Percentiles rank a stretch among this genome's conserved stretches.
phyloP scores from a whole-genome alignment of 2,329 filamentous ascomycete genomes.

The Epichloe festucae region DNA sequence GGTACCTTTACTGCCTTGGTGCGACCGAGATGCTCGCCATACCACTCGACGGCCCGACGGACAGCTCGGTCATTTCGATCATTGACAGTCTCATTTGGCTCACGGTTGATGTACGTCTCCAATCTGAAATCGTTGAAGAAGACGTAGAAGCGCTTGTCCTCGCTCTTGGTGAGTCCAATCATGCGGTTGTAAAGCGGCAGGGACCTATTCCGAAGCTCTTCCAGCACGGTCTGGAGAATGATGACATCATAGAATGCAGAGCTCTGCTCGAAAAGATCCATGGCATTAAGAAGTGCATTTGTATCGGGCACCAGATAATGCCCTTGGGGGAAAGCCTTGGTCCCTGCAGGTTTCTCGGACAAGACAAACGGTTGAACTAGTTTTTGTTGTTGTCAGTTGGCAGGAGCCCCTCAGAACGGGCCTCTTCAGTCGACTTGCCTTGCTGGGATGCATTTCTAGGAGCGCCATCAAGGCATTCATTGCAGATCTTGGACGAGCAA shows the following conservation, averaged over 20 bases:
- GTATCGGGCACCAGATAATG: slow-evolving; percentile 95
- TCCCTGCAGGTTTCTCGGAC: slow-evolving; percentile 76
- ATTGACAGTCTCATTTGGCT: slow-evolving; percentile 76
- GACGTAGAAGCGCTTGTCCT: slow-evolving; percentile 94
- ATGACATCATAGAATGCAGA: slow-evolving; percentile 94
- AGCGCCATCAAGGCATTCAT: slow-evolving; percentile 57
- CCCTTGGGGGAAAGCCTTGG: slow-evolving; percentile 71
- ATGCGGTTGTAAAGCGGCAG: slow-evolving; percentile 90
- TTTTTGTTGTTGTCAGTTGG: neutral
- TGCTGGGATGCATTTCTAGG: slow-evolving; percentile 69
- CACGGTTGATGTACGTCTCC: slow-evolving; percentile 73
- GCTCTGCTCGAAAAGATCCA: slow-evolving; percentile 92
- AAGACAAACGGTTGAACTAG: slow-evolving; percentile 72
- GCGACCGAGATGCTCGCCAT: slow-evolving; percentile 63
- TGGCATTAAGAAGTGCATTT: slow-evolving; percentile 86
- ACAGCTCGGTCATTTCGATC: slow-evolving; percentile 93
- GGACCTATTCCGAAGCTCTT: slow-evolving; percentile 89
- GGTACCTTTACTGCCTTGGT: slow-evolving; percentile 52
- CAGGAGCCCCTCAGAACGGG: too few species aligned
- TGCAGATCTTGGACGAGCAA: slow-evolving; percentile 85
- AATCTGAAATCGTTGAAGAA: slow-evolving; percentile 98
- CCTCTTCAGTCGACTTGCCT: slow-evolving; percentile 35
- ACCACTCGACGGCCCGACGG: slow-evolving; percentile 78
- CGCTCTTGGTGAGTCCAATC: slow-evolving; percentile 80
- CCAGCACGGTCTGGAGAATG: slow-evolving; percentile 87